Base-by-base conservation (phyloP, 2,329 filamentous ascomycete genomes). In the Aspergillus fischeri region DNA sequence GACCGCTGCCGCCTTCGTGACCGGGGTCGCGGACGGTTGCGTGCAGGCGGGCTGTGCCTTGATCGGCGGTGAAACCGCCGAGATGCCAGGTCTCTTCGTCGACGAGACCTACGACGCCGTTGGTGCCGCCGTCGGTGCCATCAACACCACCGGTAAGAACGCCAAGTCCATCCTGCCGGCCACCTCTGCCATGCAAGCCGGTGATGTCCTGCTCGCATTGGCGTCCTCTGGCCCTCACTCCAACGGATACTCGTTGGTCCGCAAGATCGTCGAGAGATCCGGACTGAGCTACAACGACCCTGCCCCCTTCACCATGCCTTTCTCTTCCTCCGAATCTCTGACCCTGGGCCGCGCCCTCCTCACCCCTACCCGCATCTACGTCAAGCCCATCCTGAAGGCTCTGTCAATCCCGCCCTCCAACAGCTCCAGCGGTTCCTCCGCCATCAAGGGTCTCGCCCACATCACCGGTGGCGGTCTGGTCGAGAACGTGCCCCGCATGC, bases 171-270 rank as follows among this genome's bases (percentile, higher is more conserved):
- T 93, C 55, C 84, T 99, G 41, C 94, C 94, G 0, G 84, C 88
- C 64, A 88, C 84, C 62, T 80, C 84, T 9, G 81, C 81, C 64
- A 97, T 99, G 93, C 76, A 77, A 7, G 81, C 83, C 60, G 94
- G 93, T 29, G 93, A 99, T 70, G 80, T 96, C 3, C 83, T 99
- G 1, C 81, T 99, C 4, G 94, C 92, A 24, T 81, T 99, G 10
- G 87, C 84, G 10, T 97, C 92, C 25, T 90, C 85, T 56, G 94
- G 94, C 32, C 85, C 93, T 1, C 94, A 99, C 80, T 97, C 92
- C 35, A 99, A 99, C 75, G 94, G 94, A 51, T 99, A 96, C 81
- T 97, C 92, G 0, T 87, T 99, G n/a, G 89, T 97, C 35, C 89
- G 94, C 60, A 90, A 91, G 71, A 92, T 97, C 67, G 82, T 97